Percentiles rank a stretch among this genome's conserved stretches.
These are phyloP conservation scores for Hansenula lynferdii DNA, from an alignment of 1,139 yeast genomes.

Conservation along the genomic window DNA sequence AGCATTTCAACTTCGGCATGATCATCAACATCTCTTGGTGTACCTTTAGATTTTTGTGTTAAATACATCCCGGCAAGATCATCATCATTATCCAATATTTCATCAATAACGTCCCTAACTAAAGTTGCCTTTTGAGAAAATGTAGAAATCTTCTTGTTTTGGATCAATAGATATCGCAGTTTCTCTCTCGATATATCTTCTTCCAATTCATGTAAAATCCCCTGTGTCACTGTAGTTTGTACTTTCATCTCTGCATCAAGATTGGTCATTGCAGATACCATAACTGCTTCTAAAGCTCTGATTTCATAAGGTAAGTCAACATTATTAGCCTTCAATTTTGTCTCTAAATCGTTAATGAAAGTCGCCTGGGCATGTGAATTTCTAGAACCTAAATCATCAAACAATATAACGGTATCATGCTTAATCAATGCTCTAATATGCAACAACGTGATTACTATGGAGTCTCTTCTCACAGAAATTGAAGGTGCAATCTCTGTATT, in stretches of 20 bases:
- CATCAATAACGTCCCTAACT: constrained; percentile 69
- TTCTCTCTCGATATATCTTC: constrained; percentile 65
- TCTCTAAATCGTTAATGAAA: constrained; percentile 46
- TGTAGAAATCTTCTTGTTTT: constrained; percentile 60
- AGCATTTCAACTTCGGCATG: constrained; percentile 84
- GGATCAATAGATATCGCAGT: constrained; percentile 59
- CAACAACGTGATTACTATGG: constrained; percentile 59
- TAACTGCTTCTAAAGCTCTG: constrained; percentile 82
- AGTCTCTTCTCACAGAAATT: constrained; percentile 55
- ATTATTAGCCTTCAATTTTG: constrained; percentile 32
- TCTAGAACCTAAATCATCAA: constrained; percentile 50
- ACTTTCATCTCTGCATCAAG: constrained; percentile 81
- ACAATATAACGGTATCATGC: constrained; percentile 58
- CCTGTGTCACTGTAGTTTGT: constrained; percentile 65
- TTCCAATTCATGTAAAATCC: constrained; percentile 59
- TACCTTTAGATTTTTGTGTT: constrained; percentile 35
- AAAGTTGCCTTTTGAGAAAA: constrained; percentile 64
- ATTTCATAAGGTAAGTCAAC: constrained; percentile 57
- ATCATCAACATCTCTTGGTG: constrained; percentile 32
- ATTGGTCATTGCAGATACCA: constrained; percentile 77
- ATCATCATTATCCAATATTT: constrained; percentile 78
- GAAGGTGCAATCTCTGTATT: constrained; percentile 67
- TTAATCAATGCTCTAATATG: constrained; percentile 70
- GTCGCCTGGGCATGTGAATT: constrained; percentile 36
- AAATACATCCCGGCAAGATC: constrained; percentile 84